Evolutionary conservation across 2,329 filamentous ascomycete species (phyloP), one percentile per base, ranked within the genome.

Genomic region (Pseudovirgaria hyperparasitica): DNA sequence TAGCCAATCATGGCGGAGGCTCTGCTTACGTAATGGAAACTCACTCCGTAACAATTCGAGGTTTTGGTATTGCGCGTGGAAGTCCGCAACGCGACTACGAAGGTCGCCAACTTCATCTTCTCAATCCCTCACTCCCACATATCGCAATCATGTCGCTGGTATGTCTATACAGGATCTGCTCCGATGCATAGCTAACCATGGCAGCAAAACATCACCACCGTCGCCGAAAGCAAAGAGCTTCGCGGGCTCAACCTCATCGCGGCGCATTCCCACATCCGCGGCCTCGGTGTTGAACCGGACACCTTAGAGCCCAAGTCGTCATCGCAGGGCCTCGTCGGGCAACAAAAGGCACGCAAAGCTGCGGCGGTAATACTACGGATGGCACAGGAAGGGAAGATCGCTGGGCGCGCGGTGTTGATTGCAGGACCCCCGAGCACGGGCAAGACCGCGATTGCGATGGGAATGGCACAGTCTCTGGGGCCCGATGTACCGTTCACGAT

Each of bases 351-450:
- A 30, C 77, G 90, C 34, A 96, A 94, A 59, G 90, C 90, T 7
- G 90, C 90, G 3, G 90, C 87, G 1, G 80, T 98, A 25, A 92
- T 98, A 45, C 63, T 98, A 35, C 85, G 93, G 63, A 98, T 98
- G 90, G 92, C 92, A 45, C 94, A 92, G 62, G 85, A 94, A 50
- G 87, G 87, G 48, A 96, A 94, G 66, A 96, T 98, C 60, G 90
- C 90, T 32, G 90, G 90, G 28, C 76, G 87, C 46, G 90, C 90
- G 18, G 82, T 94, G 17, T 65, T 98, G 43, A 93, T 98, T 46
- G 87, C 90, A 25, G 90, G 90, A 0, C 90, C 90, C 34, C 90
- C 90, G 4, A 87, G 90, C 59, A 98, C 90, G 28, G 90, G 90
- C 48, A 98, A 98, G 65, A 98, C 90, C 1, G 90, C 90, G 25